Percentiles rank a stretch among this genome's conserved stretches.
phyloP scores from a whole-genome alignment of 2,329 filamentous ascomycete species.

The Endocalyx cinctus region DNA sequence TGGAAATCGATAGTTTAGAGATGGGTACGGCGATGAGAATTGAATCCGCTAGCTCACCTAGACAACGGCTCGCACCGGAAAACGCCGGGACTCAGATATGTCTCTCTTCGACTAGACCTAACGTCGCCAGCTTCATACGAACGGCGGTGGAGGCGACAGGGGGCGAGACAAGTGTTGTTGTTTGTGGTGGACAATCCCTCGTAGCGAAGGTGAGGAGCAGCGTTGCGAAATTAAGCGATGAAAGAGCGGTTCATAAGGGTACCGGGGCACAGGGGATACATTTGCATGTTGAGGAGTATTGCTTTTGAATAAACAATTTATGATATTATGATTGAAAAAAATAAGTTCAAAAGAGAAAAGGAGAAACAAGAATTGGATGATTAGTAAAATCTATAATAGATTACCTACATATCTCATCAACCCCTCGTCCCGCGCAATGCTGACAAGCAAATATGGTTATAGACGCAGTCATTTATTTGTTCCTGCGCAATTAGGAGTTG shows the following conservation, averaged over 20 bases:
- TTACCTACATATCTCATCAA: too few relatives aligned
- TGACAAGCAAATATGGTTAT: too few relatives aligned
- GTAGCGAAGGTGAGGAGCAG: constrained; percentile 50
- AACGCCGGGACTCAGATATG: constrained; percentile 38
- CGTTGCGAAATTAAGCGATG: constrained; percentile 53
- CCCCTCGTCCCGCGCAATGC: too few relatives aligned
- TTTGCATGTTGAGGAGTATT: constrained; percentile 57
- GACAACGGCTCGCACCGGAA: constrained; percentile 14
- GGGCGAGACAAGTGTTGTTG: constrained; percentile 57
- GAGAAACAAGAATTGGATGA: too few relatives aligned
- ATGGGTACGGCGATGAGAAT: constrained; percentile 16
- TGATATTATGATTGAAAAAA: constrained; percentile 1
- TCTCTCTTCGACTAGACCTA: constrained; percentile 42
- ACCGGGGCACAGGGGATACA: constrained; percentile 60
- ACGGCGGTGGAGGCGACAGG: constrained; percentile 51
- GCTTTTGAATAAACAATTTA: constrained; percentile 32
- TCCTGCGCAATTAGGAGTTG: too few relatives aligned
- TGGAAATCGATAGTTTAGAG: constrained; percentile 17
- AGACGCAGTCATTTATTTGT: too few relatives aligned
- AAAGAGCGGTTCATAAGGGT: constrained; percentile 60
- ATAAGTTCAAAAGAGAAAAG: not conserved
- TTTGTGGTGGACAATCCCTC: constrained; percentile 54
- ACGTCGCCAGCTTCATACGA: constrained; percentile 48
- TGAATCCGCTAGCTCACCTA: constrained; percentile 6
- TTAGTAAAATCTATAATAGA: too few relatives aligned